Conservation (phyloP, 2,329 filamentous ascomycete species). For the Xylaria sp. region DNA sequence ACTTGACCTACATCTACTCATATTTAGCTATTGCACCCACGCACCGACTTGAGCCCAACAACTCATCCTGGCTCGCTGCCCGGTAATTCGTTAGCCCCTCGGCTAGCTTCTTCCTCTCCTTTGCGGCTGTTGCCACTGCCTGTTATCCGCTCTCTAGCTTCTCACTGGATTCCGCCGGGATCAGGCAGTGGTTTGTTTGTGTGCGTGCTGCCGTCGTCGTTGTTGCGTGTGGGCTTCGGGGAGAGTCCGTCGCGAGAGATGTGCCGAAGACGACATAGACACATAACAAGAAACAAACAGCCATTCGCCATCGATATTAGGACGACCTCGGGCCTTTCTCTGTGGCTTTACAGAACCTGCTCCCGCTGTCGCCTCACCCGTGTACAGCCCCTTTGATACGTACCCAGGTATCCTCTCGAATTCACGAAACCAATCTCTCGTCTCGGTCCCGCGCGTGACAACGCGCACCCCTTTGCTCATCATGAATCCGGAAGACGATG, state of each 20-base stretch:
- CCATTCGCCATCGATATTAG: not conserved
- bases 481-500: slow-evolving; percentile 31
- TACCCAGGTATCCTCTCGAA: slow-evolving; percentile 10
- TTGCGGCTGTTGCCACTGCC: not conserved
- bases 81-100: slow-evolving; percentile 1
- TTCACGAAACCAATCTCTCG: slow-evolving; percentile 20
- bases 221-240: slow-evolving; percentile 15
- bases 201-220: slow-evolving; percentile 3
- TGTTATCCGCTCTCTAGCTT: not conserved
- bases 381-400: slow-evolving; percentile 5
- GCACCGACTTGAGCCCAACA: slow-evolving; percentile 16
- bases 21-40: slow-evolving; percentile 8
- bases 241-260: slow-evolving; percentile 20
- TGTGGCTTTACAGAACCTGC: slow-evolving; percentile 4
- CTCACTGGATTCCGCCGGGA: not conserved
- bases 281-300: slow-evolving; percentile 15
- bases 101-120: not conserved
- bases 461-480: slow-evolving; percentile 40
- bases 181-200: slow-evolving; percentile 22
- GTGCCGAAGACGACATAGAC: slow-evolving; percentile 20
- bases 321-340: not conserved
- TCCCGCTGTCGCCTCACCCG: slow-evolving; percentile 14
- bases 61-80: slow-evolving; percentile 4
- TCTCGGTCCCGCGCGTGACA: slow-evolving; percentile 44
- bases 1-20: slow-evolving; percentile 10